Percentiles rank a stretch among this genome's conserved stretches.
Conservation (phyloP, 2,329 filamentous ascomycete species). For the Eutypella sp. region DNA sequence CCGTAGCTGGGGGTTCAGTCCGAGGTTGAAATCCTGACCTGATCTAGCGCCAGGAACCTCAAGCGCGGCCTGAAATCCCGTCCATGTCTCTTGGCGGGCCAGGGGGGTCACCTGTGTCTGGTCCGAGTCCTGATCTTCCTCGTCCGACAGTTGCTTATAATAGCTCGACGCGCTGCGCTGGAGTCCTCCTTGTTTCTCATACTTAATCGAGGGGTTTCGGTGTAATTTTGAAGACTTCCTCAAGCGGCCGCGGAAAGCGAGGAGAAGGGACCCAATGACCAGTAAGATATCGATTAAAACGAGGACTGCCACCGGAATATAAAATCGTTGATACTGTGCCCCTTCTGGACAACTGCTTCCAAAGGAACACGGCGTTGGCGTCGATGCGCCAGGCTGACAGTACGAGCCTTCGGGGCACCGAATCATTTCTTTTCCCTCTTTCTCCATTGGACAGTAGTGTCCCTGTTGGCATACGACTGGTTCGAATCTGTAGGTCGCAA, state of each 20-base stretch:
- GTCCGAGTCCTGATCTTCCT: slow-evolving; percentile 34
- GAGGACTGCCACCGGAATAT: slow-evolving; percentile 39
- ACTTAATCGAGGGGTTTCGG: slow-evolving; percentile 10
- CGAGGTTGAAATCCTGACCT: slow-evolving; percentile 25
- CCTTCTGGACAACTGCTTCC: slow-evolving; percentile 43
- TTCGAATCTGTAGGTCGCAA: slow-evolving; percentile 33
- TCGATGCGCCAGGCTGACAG: slow-evolving; percentile 44
- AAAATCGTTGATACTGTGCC: slow-evolving; percentile 35
- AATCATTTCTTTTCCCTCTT: slow-evolving; percentile 32
- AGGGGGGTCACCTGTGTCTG: slow-evolving; percentile 29
- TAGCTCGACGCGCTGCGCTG: slow-evolving; percentile 27
- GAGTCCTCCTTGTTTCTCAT: slow-evolving; percentile 23
- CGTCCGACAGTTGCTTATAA: slow-evolving; percentile 28
- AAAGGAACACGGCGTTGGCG: slow-evolving; percentile 41
- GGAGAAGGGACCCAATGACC: slow-evolving; percentile 29
- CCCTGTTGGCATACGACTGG: slow-evolving; percentile 46
- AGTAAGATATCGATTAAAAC: slow-evolving; percentile 39
- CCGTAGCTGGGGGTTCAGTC: slow-evolving; percentile 35
- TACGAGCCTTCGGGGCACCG: slow-evolving; percentile 44
- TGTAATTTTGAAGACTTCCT: slow-evolving; percentile 23
- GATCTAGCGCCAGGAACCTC: slow-evolving; percentile 24
- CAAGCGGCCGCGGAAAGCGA: slow-evolving; percentile 30
- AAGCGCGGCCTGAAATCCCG: slow-evolving; percentile 34
- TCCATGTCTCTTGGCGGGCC: slow-evolving; percentile 22
- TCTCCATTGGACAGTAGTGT: slow-evolving; percentile 40